phyloP scores from a whole-genome alignment of 805 yeast species.

The Yamadazyma ubonensis region DNA sequence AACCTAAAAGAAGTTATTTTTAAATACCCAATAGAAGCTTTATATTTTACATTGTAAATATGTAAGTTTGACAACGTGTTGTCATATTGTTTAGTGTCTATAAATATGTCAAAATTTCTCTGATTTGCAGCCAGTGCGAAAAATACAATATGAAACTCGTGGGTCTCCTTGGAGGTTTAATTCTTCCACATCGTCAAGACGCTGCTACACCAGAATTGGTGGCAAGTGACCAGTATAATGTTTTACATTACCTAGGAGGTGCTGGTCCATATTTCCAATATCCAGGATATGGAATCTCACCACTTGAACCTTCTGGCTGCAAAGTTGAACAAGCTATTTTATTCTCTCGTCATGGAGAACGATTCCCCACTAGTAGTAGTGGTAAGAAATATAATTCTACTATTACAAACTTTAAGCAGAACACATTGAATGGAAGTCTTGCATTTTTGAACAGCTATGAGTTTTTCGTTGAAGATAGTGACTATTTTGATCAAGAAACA shows the following conservation, averaged over 20 bases:
- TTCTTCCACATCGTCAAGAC: constrained; percentile 6
- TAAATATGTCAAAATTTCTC: background rate
- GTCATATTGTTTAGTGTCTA: background rate
- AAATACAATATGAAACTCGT: constrained; percentile 2
- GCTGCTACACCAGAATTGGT: constrained; percentile 34
- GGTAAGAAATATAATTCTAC: constrained; percentile 28
- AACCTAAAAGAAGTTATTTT: background rate
- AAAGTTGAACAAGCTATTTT: constrained; percentile 64
- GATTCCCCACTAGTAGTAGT: constrained; percentile 44
- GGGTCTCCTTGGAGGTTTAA: constrained; percentile 2
- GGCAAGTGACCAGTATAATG: constrained; percentile 43
- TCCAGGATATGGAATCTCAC: constrained; percentile 52
- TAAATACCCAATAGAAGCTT: constrained; percentile 1
- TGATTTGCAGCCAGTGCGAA: constrained; percentile 9
- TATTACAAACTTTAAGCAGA: constrained; percentile 21
- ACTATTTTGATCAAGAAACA: constrained; percentile 49
- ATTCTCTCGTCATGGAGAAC: constrained; percentile 75
- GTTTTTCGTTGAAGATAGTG: constrained; percentile 42
- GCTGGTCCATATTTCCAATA: constrained; percentile 54
- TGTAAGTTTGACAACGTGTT: background rate
- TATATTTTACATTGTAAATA: background rate
- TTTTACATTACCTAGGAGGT: constrained; percentile 53
- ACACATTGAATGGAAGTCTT: constrained; percentile 47
- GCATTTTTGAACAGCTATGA: constrained; percentile 53
- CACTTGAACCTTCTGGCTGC: constrained; percentile 49